A percentile compares a stretch with the other conserved stretches of the same genome.
Conservation (phyloP, 805 yeast genomes). For the Phaffomyces opuntiae region DNA sequence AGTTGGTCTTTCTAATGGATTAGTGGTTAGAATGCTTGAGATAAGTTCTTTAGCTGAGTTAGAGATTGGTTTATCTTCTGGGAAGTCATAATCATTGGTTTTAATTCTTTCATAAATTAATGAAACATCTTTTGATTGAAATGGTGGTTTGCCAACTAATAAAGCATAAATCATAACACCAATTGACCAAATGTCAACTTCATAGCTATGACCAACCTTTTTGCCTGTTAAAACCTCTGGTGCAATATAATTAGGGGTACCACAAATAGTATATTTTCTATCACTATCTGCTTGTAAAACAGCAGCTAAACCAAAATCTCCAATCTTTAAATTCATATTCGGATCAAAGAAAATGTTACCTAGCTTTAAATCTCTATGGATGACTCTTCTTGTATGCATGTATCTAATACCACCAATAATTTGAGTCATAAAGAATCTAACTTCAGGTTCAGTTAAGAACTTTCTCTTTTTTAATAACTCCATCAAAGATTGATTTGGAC, state of each 20-base stretch:
- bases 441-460: slow-evolving; percentile 85
- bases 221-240: slow-evolving; percentile 95
- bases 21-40: slow-evolving; percentile 61
- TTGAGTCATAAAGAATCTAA: slow-evolving; percentile 82
- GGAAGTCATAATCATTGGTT: slow-evolving; percentile 72
- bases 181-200: slow-evolving; percentile 96
- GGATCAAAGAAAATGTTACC: slow-evolving; percentile 95
- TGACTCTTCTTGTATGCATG: slow-evolving; percentile 85
- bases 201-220: slow-evolving; percentile 82
- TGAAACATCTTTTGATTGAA: slow-evolving; percentile 92
- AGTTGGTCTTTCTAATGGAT: slow-evolving; percentile 78
- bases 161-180: slow-evolving; percentile 96
- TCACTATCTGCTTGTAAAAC: slow-evolving; percentile 66
- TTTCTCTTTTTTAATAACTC: slow-evolving; percentile 83
- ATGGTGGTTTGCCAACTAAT: slow-evolving; percentile 92
- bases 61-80: slow-evolving; percentile 58
- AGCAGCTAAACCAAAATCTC: slow-evolving; percentile 98
- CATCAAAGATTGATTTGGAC: slow-evolving; percentile 93
- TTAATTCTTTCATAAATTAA: slow-evolving; percentile 90
- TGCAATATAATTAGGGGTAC: slow-evolving; percentile 97
- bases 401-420: slow-evolving; percentile 91
- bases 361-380: slow-evolving; percentile 92
- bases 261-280: slow-evolving; percentile 90
- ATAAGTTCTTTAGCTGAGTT: slow-evolving; percentile 69
- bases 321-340: slow-evolving; percentile 89